Conservation (phyloP, 331 rosid species). For the Malus hybrid region DNA sequence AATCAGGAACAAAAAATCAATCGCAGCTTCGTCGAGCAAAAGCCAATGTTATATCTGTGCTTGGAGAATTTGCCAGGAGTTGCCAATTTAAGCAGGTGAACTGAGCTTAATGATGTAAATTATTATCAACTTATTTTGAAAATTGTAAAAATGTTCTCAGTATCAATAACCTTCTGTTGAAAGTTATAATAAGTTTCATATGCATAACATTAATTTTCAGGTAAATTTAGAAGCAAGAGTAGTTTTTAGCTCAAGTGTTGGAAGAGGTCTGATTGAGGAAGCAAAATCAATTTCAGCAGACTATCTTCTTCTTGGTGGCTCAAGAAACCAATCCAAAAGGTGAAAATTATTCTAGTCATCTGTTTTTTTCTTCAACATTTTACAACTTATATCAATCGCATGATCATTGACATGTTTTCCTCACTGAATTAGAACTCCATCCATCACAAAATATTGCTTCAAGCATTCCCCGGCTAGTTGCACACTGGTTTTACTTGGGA, state of each 20-base stretch:
- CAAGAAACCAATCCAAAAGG: conserved; percentile 52
- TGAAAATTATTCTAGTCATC: conserved; percentile 6
- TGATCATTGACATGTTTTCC: background rate
- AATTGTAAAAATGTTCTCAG: background rate
- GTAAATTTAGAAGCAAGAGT: conserved; percentile 90
- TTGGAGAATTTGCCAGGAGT: conserved; percentile 62
- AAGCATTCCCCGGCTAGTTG: conserved; percentile 57
- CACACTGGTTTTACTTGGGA: conserved; percentile 53
- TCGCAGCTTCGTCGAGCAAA: conserved; percentile 74
- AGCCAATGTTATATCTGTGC: conserved; percentile 81
- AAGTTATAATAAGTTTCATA: background rate
- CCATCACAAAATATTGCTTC: conserved; percentile 54
- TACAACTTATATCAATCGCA: background rate
- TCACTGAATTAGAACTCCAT: conserved; percentile 25
- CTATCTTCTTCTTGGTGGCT: conserved; percentile 60
- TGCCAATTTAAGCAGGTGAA: conserved; percentile 82
- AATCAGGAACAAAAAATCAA: conserved; percentile 29
- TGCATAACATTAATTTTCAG: conserved; percentile 29
- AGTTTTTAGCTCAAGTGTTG: conserved; percentile 47
- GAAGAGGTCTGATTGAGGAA: conserved; percentile 60
- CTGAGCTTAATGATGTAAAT: background rate
- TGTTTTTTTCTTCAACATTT: background rate
- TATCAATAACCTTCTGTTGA: background rate
- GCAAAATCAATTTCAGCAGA: conserved; percentile 57
- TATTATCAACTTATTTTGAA: background rate